A percentile compares a stretch with the other conserved stretches of the same genome.
Conservation (phyloP, 208 protist genomes). For the Porcisia deanei region DNA sequence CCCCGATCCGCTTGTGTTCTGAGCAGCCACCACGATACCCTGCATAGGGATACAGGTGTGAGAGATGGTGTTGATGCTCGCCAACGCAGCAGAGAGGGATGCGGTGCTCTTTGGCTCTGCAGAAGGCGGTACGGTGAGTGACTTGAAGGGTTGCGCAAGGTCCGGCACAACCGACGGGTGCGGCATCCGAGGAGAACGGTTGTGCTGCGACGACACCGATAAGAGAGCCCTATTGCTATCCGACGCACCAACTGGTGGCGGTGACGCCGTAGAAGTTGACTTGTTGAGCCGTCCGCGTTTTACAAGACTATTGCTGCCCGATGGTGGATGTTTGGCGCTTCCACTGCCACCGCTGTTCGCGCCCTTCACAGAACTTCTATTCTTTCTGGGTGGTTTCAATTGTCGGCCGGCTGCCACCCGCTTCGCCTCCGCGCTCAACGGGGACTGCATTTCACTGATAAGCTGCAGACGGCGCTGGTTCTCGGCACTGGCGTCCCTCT, state of each 20-base stretch:
- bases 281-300: neutral
- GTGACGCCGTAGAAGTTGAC: constrained; percentile 8
- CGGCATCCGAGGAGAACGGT: neutral
- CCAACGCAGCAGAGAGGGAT: constrained; percentile 9
- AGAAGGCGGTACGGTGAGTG: neutral
- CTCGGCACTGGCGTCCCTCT: constrained; percentile 49
- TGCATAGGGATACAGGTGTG: constrained; percentile 8
- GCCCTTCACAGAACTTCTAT: constrained; percentile 20
- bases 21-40: constrained; percentile 18
- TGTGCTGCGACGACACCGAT: neutral
- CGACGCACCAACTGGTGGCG: neutral
- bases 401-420: constrained; percentile 32
- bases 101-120: neutral
- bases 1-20: constrained; percentile 14
- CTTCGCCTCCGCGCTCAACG: constrained; percentile 41
- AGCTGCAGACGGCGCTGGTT: constrained; percentile 60
- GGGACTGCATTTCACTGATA: constrained; percentile 45
- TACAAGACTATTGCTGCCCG: constrained; percentile 14
- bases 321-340: constrained; percentile 2
- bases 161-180: neutral
- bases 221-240: neutral
- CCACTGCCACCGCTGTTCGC: constrained; percentile 1
- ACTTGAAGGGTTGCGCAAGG: neutral
- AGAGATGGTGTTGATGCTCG: neutral
- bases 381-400: constrained; percentile 32